Base-by-base conservation (phyloP, 805 yeast species). In the Cyberlindnera euphorbiiphila region DNA sequence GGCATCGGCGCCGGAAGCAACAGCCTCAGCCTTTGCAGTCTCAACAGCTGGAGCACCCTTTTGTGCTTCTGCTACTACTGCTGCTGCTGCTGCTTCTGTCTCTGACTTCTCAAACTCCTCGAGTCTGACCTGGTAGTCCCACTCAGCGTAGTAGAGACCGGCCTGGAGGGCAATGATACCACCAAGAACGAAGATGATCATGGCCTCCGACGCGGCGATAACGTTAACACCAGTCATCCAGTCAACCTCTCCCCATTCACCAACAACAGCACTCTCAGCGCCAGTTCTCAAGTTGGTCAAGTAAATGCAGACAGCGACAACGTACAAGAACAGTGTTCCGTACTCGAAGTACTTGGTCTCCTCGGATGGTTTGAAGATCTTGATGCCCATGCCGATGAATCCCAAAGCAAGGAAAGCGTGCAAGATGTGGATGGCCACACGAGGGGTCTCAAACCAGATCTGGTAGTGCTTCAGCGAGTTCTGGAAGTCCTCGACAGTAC, bases 171-270 rank as follows among this genome's bases (percentile, higher is more conserved):
- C 69, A 29, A 88, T 63, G n/a, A 88, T 84, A 47, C 96, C 97
- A 16, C 76, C 56, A 36, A 89, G 66, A 13, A 84, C 68, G 37
- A 86, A 59, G 8, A 84, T 76, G 49, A 85, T 69, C 69, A 91
- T 81, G 25, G 82, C 72, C 62, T 82, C 81, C 20, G 93, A 80
- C 5, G 98, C 97, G 27, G 93, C 96, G 54, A 93, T 76, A 26
- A 93, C 96, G 47, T 85, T 86, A 53, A 91, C 64, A 21, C 98
- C 98, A 16, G 95, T 85, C 43, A 71, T 70, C 58, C 74, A 78
- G 53, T 85, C 85, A 34, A 93, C 95, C 35, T 91, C 98, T 49
- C 96, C 98, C 98, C 98, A 91, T 43, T 77, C 69, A 29, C 88
- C 89, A 41, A 72, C 61, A 19, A 77, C 51, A 37, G 86, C 76